A percentile compares a stretch with the other conserved stretches of the same genome.
Evolutionary conservation across 108 stramenopile species (phyloP).

Genomic region (Skeletonema costatum): DNA sequence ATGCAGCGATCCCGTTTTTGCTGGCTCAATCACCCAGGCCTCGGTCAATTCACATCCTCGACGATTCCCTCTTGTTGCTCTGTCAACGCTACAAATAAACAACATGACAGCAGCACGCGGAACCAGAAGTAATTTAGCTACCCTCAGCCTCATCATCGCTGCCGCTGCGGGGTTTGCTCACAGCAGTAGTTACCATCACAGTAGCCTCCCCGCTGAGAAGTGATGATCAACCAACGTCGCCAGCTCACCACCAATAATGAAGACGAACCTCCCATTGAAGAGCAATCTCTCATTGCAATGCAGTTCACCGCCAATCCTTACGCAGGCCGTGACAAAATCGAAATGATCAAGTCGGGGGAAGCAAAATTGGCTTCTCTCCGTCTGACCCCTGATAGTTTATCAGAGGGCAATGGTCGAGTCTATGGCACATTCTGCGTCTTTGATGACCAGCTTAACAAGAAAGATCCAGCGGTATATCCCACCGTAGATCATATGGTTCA

Average conservation of each 20-base stretch:
- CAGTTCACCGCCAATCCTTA: slow-evolving; percentile 13
- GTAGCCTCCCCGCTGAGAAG: too few relatives aligned
- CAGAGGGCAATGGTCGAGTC: not conserved
- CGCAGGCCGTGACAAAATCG: slow-evolving; percentile 3
- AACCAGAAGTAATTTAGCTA: too few relatives aligned
- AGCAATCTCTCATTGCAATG: not conserved
- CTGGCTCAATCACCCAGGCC: too few relatives aligned
- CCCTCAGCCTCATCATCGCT: too few relatives aligned
- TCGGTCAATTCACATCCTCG: too few relatives aligned
- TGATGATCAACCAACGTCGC: too few relatives aligned
- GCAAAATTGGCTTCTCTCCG: slow-evolving; percentile 1
- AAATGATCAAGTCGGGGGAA: slow-evolving; percentile 3
- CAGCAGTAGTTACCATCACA: too few relatives aligned
- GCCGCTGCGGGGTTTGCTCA: too few relatives aligned
- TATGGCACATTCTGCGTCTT: slow-evolving; percentile 19
- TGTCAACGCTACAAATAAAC: too few relatives aligned
- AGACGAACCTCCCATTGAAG: not conserved
- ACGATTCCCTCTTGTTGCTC: too few relatives aligned
- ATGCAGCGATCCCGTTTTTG: too few relatives aligned
- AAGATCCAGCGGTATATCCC: slow-evolving; percentile 5
- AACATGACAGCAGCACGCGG: too few relatives aligned
- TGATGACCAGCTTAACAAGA: not conserved
- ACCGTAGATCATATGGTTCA: not conserved
- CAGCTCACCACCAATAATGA: not conserved
- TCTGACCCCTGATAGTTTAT: not conserved